Evolutionary conservation across 371 early-diverging fungal genomes (phyloP).

Genomic region (Zopfochytrium polystomum): DNA sequence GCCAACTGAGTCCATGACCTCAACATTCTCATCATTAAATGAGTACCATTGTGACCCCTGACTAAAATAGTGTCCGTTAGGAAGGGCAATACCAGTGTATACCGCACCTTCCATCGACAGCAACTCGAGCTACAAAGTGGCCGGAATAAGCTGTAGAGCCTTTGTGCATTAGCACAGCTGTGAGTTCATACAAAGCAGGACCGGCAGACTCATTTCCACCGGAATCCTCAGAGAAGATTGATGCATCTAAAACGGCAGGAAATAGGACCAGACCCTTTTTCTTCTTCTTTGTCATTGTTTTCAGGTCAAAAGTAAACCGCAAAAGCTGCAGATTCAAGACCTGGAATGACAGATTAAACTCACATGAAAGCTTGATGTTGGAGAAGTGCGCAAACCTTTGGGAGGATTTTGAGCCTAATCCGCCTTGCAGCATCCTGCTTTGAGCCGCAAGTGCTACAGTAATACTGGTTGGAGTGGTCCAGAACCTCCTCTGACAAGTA

Average conservation of each 20-base stretch:
- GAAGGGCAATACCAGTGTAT: background rate
- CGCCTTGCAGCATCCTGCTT: conserved; percentile 14
- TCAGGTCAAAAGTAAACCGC: conserved; percentile 21
- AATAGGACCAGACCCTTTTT: conserved; percentile 14
- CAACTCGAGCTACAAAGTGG: conserved; percentile 24
- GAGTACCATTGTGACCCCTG: conserved; percentile 7
- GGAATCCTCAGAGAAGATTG: background rate
- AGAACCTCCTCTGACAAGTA: conserved; percentile 16
- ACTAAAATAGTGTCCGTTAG: background rate
- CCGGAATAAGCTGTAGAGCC: conserved; percentile 28
- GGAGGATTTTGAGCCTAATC: conserved; percentile 1
- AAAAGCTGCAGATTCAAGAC: conserved; percentile 26
- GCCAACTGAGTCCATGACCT: background rate
- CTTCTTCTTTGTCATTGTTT: conserved; percentile 19
- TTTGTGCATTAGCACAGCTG: conserved; percentile 22
- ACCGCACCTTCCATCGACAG: background rate
- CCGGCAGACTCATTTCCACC: background rate
- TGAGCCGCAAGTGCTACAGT: conserved; percentile 3
- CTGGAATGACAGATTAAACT: too few relatives aligned
- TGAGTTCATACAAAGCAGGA: conserved; percentile 7
- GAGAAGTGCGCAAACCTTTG: too few relatives aligned
- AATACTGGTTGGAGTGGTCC: conserved; percentile 13
- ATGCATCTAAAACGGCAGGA: conserved; percentile 16
- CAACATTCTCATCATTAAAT: conserved; percentile 23
- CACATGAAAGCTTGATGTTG: too few relatives aligned